These are phyloP conservation scores for Barbatosphaeria neglecta DNA, from an alignment of 495 filamentous ascomycete genomes.

Conservation along the genomic window DNA sequence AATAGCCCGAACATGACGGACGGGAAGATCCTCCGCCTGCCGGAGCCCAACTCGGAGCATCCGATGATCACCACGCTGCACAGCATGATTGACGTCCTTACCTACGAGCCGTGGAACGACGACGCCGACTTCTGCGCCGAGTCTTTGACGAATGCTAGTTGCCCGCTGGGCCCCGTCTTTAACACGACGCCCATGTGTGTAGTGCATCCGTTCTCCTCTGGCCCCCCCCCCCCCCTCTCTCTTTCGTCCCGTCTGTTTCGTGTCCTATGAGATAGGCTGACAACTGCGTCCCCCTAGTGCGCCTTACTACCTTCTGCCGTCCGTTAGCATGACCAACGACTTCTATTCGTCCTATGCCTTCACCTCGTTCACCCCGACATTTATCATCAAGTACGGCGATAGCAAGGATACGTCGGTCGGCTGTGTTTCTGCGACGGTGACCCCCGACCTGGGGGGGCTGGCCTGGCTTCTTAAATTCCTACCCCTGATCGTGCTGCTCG, in stretches of 20 bases:
- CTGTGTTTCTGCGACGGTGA: conserved; percentile 70
- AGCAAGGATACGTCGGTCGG: conserved; percentile 46
- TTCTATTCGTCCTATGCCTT: conserved; percentile 78
- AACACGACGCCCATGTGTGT: conserved; percentile 44
- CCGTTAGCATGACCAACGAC: conserved; percentile 65
- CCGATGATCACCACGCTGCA: conserved; percentile 60
- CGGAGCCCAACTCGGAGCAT: conserved; percentile 31
- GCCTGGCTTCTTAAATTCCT: conserved; percentile 62
- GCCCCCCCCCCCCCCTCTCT: not conserved
- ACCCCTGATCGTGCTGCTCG: conserved; percentile 62
- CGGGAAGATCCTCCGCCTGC: conserved; percentile 66
- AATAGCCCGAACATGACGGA: conserved; percentile 43
- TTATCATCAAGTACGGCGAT: conserved; percentile 68
- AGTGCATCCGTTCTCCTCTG: not conserved
- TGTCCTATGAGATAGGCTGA: not conserved
- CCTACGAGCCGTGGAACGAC: conserved; percentile 52
- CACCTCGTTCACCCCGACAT: conserved; percentile 58
- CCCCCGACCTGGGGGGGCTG: conserved; percentile 59
- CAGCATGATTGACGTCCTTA: conserved; percentile 57
- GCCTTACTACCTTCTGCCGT: conserved; percentile 35
- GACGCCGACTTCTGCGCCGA: conserved; percentile 51
- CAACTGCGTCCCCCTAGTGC: not conserved
- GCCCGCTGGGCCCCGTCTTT: conserved; percentile 70
- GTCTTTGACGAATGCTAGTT: conserved; percentile 45
- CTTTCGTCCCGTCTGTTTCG: not conserved